Conservation (phyloP, 1,139 yeast species). For the Blastobotrys apis region DNA sequence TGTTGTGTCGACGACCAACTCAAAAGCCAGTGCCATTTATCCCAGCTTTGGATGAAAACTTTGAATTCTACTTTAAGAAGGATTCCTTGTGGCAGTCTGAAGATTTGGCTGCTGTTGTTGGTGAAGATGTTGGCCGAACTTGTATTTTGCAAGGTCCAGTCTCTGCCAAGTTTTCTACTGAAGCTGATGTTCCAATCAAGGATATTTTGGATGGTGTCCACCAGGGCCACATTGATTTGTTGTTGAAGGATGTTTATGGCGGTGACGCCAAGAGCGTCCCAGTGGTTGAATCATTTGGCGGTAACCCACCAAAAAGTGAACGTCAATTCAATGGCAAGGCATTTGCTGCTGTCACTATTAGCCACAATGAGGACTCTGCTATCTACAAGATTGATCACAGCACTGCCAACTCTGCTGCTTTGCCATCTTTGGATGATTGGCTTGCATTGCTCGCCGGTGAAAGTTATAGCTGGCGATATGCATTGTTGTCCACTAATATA, state of each 20-base stretch:
- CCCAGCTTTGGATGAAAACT: conserved; percentile 90
- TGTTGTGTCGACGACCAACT: conserved; percentile 72
- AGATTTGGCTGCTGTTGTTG: conserved; percentile 93
- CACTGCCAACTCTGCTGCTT: conserved; percentile 33
- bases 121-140: conserved; percentile 93
- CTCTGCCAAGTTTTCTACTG: conserved; percentile 86
- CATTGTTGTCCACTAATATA: conserved; percentile 73
- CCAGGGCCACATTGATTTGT: conserved; percentile 76
- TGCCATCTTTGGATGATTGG: conserved; percentile 54
- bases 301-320: conserved; percentile 42
- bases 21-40: conserved; percentile 98
- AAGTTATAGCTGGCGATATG: conserved; percentile 83
- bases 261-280: conserved; percentile 74
- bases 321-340: conserved; percentile 37
- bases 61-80: conserved; percentile 94
- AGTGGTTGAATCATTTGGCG: conserved; percentile 83
- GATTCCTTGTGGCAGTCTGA: conserved; percentile 99
- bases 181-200: conserved; percentile 88
- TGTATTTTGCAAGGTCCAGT: conserved; percentile 99
- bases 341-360: conserved; percentile 34
- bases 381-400: conserved; percentile 51
- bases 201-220: conserved; percentile 85
- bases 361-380: conserved; percentile 38
- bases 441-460: conserved; percentile 76
- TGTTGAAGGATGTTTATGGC: conserved; percentile 63